phyloP scores from a whole-genome alignment of 305 asterid species.

The Fraxinus dipetala region DNA sequence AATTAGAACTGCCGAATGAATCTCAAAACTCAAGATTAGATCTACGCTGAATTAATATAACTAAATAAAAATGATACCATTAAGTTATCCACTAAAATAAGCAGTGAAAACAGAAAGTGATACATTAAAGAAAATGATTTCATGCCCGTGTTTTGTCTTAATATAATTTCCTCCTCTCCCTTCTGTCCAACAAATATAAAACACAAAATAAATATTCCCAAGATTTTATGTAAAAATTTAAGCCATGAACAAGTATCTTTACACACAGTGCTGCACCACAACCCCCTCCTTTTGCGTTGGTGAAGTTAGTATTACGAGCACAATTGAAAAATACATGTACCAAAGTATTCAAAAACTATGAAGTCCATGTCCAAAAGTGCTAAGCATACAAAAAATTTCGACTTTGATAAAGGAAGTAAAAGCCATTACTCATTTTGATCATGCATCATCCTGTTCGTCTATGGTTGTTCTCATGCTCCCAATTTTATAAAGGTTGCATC shows the following conservation, averaged over 20 bases:
- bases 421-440: neutral
- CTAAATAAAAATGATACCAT: neutral
- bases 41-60: neutral
- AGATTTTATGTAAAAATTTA: neutral
- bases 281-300: neutral
- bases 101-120: neutral
- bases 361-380: neutral
- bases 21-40: neutral
- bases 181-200: neutral
- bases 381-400: neutral
- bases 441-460: neutral
- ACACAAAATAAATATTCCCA: neutral
- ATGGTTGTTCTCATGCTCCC: neutral
- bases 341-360: neutral
- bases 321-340: neutral
- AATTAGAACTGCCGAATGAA: neutral
- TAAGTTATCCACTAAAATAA: neutral
- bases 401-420: neutral
- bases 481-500: conserved; percentile 63
- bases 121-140: neutral
- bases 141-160: neutral
- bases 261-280: neutral
- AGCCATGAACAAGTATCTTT: neutral
- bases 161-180: neutral
- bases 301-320: neutral